Base-by-base conservation (phyloP, 805 yeast species). In the Candida gorgasii region DNA sequence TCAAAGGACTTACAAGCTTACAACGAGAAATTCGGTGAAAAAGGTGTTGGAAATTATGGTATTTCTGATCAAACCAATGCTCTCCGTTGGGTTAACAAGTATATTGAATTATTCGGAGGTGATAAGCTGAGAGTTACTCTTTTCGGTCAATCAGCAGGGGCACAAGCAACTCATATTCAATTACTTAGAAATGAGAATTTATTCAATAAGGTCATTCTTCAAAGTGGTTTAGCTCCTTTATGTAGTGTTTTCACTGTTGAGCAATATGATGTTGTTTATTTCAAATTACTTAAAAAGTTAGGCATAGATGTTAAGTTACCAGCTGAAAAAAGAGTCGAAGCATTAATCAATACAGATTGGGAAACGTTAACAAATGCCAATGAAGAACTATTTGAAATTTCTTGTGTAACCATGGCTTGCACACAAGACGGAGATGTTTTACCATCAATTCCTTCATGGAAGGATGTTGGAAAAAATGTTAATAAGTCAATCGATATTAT, bases 111-210 rank as follows among this genome's bases (percentile, higher is more conserved):
- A 33, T 73, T 76, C 52, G 79, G 79, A 14, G 80, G 80, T 22
- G 69, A 76, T 51, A 59, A 70, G 0, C 58, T 57, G 11, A 54
- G 57, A 28, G 61, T 77, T 23, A 66, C 79, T 0, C 55, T 73
- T 23, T 64, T 69, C 27, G 81, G 81, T 5, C 60, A 74, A 32
- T 63, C 73, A 26, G 77, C 80, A 4, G 82, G 81, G 5, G 13
- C 22, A 22, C 34, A 37, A 16, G 33, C 33, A 7, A 16, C 20
- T 3, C 39, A 36, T 62, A 71, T 12, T 16, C 24, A 17, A 3
- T 28, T 28, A 15, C 34, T 39, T 26, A 20, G 43, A 22, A 32
- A 36, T 13, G 43, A 41, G 12, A 31, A 36, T n/a, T 27, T 46
- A 19, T 43, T 42, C 39, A 23, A 38, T 4, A 30, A 44, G n/a